A percentile compares a stretch with the other conserved stretches of the same genome.
phyloP scores from a whole-genome alignment of 129 eudicot genomes.

The Deinandra increscens region DNA sequence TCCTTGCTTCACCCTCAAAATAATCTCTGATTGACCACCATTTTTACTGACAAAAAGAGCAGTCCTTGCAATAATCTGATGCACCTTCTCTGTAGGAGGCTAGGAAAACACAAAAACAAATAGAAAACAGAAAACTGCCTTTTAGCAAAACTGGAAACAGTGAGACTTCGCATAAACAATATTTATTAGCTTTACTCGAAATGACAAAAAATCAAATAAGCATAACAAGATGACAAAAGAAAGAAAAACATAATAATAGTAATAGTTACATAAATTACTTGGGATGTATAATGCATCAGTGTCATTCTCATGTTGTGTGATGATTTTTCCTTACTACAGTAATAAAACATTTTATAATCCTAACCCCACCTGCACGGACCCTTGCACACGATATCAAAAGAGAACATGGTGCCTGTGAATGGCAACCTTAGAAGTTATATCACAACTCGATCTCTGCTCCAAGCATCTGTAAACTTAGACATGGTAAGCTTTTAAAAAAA shows the following conservation, averaged over 20 bases:
- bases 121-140: conserved; percentile 24
- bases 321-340: conserved; percentile 44
- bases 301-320: conserved; percentile 50
- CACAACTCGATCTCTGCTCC: conserved; percentile 93
- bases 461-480: conserved; percentile 98
- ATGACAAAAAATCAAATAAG: conserved; percentile 12
- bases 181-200: conserved; percentile 16
- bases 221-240: conserved; percentile 27
- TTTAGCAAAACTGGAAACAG: conserved; percentile 26
- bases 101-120: conserved; percentile 43
- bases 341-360: conserved; percentile 55
- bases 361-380: conserved; percentile 98
- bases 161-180: conserved; percentile 19
- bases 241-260: conserved; percentile 32
- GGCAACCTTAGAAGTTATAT: conserved; percentile 62
- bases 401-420: conserved; percentile 87
- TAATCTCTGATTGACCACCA: conserved; percentile 97
- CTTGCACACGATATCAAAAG: conserved; percentile 82
- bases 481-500: conserved; percentile 84
- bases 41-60: conserved; percentile 87
- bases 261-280: conserved; percentile 33
- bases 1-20: conserved; percentile 96
- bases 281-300: conserved; percentile 26
- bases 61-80: conserved; percentile 94
- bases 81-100: conserved; percentile 95